phyloP scores from a whole-genome alignment of 306 rosid genomes.

The peach (Prunus persica) region DNA sequence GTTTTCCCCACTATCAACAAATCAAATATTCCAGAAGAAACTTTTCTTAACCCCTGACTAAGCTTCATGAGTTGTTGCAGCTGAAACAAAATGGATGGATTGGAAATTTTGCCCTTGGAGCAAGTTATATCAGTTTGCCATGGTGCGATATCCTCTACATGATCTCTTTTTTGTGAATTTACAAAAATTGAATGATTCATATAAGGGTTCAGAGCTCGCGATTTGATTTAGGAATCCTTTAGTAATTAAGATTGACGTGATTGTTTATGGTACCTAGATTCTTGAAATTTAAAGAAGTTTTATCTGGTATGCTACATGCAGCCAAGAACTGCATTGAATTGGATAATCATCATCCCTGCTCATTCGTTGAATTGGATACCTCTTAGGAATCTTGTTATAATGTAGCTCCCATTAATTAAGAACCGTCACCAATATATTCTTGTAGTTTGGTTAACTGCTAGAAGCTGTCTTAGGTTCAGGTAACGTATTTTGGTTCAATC shows the following conservation, averaged over 20 bases:
- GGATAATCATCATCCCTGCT: not conserved
- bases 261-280: not conserved
- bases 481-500: conserved; percentile 15
- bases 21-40: conserved; percentile 5
- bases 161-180: not conserved
- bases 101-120: conserved; percentile 97
- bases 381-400: not conserved
- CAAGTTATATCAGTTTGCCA: conserved; percentile 97
- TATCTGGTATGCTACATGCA: not conserved
- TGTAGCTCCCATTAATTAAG: not conserved
- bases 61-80: conserved; percentile 47
- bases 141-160: conserved; percentile 58
- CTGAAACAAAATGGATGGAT: conserved; percentile 99
- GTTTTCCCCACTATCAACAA: not conserved
- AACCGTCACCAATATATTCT: not conserved
- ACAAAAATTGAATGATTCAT: not conserved
- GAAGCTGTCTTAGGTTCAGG: conserved; percentile 1
- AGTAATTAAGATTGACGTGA: not conserved
- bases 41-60: conserved; percentile 22
- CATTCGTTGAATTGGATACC: not conserved
- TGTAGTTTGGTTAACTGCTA: not conserved
- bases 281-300: not conserved
- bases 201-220: not conserved
- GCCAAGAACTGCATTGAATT: not conserved
- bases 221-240: not conserved